A percentile compares a stretch with the other conserved stretches of the same genome.
phyloP scores from a whole-genome alignment of 371 early-diverging fungal genomes.

The Mortierella sp. region DNA sequence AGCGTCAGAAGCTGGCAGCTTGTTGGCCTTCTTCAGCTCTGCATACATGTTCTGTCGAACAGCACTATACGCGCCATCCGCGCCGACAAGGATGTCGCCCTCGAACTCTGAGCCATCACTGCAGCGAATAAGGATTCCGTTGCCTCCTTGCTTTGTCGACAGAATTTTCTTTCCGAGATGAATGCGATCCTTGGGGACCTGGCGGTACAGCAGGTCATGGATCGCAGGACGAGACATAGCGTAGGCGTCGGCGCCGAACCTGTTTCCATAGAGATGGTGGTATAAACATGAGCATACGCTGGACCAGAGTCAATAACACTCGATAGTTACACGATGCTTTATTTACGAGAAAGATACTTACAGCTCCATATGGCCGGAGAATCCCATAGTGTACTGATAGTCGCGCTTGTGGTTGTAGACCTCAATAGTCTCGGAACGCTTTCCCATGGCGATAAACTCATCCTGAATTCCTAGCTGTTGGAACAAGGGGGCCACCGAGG shows the following conservation, averaged over 20 bases:
- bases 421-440: no score
- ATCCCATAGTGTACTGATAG: not conserved
- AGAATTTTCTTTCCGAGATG: constrained; percentile 19
- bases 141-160: not conserved
- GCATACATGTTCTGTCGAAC: constrained; percentile 30
- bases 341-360: no score
- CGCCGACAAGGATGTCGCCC: constrained; percentile 37
- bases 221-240: constrained; percentile 22
- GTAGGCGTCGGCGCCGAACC: constrained; percentile 8
- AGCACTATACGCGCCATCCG: constrained; percentile 29
- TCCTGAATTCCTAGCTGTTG: not conserved
- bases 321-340: no score
- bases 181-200: constrained; percentile 19
- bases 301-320: no score
- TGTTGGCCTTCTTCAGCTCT: constrained; percentile 5
- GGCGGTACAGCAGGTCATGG: not conserved
- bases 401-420: not conserved
- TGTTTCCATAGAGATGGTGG: no score
- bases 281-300: no score
- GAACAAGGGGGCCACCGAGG: not conserved
- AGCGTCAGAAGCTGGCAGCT: constrained; percentile 20
- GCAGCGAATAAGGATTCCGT: constrained; percentile 15
- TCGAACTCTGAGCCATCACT: constrained; percentile 13
- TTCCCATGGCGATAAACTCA: no score
- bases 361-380: no score